Evolutionary conservation across 2,329 filamentous ascomycete genomes (phyloP).

Genomic region (Ceratocystis cubensis): DNA sequence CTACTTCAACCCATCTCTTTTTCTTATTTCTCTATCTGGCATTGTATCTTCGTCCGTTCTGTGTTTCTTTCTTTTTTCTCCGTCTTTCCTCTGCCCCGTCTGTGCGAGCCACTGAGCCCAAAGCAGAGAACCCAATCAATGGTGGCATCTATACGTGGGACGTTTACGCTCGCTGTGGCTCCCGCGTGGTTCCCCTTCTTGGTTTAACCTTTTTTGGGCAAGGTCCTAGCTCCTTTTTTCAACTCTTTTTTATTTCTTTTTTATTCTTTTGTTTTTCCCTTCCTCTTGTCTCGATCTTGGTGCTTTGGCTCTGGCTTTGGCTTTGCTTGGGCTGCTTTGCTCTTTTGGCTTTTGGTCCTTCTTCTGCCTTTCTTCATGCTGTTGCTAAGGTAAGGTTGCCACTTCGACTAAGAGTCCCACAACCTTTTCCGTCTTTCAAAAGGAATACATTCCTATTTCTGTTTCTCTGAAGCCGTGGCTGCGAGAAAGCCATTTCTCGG

Average conservation of each 20-base stretch:
- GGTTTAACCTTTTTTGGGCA: slow-evolving; percentile 8
- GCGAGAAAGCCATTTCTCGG: not conserved
- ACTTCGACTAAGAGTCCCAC: not conserved
- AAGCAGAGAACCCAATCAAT: not conserved
- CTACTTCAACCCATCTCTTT: not conserved
- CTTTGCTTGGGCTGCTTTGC: not conserved
- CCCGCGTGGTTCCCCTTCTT: slow-evolving; percentile 1
- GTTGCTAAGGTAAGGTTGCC: not conserved
- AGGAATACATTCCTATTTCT: not conserved
- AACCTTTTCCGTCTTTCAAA: not conserved
- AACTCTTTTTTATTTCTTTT: not conserved
- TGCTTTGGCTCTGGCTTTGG: not conserved
- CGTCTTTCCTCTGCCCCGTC: not conserved
- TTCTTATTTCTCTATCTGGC: not conserved
- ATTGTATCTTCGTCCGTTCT: too few relatives aligned
- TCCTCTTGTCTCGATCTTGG: not conserved
- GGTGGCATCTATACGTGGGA: not conserved
- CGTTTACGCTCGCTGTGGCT: not conserved
- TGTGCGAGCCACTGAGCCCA: not conserved
- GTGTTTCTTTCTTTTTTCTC: not conserved
- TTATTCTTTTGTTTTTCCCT: not conserved
- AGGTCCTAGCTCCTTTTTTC: slow-evolving; percentile 6
- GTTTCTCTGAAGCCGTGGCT: not conserved
- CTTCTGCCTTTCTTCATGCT: not conserved
- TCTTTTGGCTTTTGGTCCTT: not conserved